These are phyloP conservation scores for Mycena maculata DNA, from an alignment of 768 basidiomycete species.

Conservation along the genomic window DNA sequence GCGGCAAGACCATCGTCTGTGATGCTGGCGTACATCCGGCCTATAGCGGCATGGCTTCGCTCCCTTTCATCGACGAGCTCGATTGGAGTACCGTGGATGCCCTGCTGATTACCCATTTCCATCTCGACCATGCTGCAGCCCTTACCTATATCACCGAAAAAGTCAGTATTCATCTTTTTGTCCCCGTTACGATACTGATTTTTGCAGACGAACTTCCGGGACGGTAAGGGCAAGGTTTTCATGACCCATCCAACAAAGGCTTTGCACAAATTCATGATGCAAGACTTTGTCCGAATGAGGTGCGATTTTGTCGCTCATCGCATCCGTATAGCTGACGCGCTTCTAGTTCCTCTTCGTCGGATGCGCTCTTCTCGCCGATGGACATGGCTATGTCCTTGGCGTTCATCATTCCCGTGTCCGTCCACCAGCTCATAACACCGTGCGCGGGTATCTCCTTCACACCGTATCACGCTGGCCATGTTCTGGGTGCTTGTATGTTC, in stretches of 20 bases:
- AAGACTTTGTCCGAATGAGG: slow-evolving; percentile 98
- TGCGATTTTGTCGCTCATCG: slow-evolving; percentile 38
- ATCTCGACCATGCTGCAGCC: slow-evolving; percentile 97
- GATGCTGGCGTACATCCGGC: slow-evolving; percentile 98
- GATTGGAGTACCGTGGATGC: slow-evolving; percentile 99
- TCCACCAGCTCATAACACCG: slow-evolving; percentile 91
- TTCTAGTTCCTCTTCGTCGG: slow-evolving; percentile 72
- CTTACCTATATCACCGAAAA: slow-evolving; percentile 98
- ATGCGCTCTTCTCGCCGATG: slow-evolving; percentile 83
- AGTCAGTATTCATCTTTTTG: slow-evolving; percentile 54
- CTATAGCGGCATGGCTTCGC: slow-evolving; percentile 91
- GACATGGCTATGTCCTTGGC: slow-evolving; percentile 89
- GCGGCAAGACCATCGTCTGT: slow-evolving; percentile 94
- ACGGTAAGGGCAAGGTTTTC: slow-evolving; percentile 98
- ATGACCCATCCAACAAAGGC: slow-evolving; percentile 99
- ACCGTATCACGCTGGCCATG: slow-evolving; percentile 98
- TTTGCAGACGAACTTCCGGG: slow-evolving; percentile 94
- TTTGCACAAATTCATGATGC: slow-evolving; percentile 99
- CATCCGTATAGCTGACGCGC: slow-evolving; percentile 37
- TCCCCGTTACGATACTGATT: neutral
- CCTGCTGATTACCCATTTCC: slow-evolving; percentile 95
- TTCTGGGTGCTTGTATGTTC: slow-evolving; percentile 98
- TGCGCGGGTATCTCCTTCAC: slow-evolving; percentile 96
- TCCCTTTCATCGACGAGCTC: slow-evolving; percentile 97
- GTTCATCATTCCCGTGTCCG: slow-evolving; percentile 92